Conservation (phyloP, 202 grass and related monocot genomes). For the Zizania palustris region DNA sequence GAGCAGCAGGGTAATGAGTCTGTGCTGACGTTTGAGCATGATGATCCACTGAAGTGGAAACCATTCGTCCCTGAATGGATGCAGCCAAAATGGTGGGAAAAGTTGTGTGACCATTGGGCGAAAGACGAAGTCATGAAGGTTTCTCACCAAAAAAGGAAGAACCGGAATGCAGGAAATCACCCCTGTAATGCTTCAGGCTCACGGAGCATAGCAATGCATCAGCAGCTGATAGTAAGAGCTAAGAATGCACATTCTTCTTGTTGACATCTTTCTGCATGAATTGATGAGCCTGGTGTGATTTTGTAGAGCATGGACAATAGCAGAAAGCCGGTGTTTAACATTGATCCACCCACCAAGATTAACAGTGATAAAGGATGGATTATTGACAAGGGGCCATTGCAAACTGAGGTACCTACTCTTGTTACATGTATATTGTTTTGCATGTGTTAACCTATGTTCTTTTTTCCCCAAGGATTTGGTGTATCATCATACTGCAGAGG, state of each 20-base stretch:
- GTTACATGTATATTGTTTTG: background rate
- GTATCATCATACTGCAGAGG: background rate
- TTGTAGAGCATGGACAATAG: slow-evolving; percentile 21
- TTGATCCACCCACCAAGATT: slow-evolving; percentile 20
- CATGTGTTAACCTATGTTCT: too few relatives aligned
- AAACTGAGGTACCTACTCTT: slow-evolving; percentile 30
- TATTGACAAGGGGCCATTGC: slow-evolving; percentile 26
- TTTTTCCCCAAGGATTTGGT: slow-evolving; percentile 20
- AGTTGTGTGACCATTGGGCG: slow-evolving; percentile 56
- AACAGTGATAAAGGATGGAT: background rate
- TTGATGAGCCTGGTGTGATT: slow-evolving; percentile 28
- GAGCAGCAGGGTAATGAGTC: slow-evolving; percentile 25
- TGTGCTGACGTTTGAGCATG: slow-evolving; percentile 5
- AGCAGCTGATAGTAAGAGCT: slow-evolving; percentile 25
- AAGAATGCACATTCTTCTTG: slow-evolving; percentile 3
- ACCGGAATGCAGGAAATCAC: slow-evolving; percentile 49
- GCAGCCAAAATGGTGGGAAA: slow-evolving; percentile 53
- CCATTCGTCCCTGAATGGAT: slow-evolving; percentile 50
- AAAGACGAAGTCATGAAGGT: slow-evolving; percentile 47
- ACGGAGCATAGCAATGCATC: slow-evolving; percentile 21
- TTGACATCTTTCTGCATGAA: slow-evolving; percentile 24
- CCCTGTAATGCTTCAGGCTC: slow-evolving; percentile 14
- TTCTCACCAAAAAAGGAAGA: slow-evolving; percentile 55
- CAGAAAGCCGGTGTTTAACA: background rate
- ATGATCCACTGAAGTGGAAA: slow-evolving; percentile 49